Evolutionary conservation across 257 asterid species (phyloP).

Genomic region (Nicotiana tomentosiformis): DNA sequence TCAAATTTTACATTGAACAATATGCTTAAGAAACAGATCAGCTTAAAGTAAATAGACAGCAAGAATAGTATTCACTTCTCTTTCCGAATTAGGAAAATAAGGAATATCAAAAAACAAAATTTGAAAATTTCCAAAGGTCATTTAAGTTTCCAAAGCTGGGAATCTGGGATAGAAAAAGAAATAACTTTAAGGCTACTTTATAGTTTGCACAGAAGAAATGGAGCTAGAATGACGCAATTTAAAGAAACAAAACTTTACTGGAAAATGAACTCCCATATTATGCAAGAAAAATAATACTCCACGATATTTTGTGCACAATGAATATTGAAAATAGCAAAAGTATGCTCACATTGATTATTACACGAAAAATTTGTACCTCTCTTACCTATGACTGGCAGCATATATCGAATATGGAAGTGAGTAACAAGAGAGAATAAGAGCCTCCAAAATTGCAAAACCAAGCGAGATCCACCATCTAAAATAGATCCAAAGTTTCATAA

Average conservation of each 20-base stretch:
- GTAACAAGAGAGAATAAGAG: conserved; percentile 65
- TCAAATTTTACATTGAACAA: neutral
- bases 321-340: neutral
- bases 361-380: neutral
- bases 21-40: neutral
- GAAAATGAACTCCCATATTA: neutral
- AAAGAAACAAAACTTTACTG: neutral
- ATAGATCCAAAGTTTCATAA: conserved; percentile 22
- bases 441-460: conserved; percentile 81
- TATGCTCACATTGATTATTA: neutral
- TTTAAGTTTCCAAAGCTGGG: neutral
- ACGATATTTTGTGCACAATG: neutral
- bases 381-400: conserved; percentile 90
- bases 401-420: conserved; percentile 91
- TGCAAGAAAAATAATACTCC: neutral
- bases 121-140: neutral
- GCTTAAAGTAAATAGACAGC: neutral
- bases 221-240: neutral
- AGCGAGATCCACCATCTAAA: conserved; percentile 99
- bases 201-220: neutral
- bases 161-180: neutral
- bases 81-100: neutral
- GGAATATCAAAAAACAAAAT: neutral
- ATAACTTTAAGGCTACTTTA: neutral
- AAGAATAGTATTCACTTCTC: neutral